Percentiles rank a stretch among this genome's conserved stretches.
These are phyloP conservation scores for Verticillium nonalfalfae DNA, from an alignment of 2,329 filamentous ascomycete species.

Conservation along the genomic window DNA sequence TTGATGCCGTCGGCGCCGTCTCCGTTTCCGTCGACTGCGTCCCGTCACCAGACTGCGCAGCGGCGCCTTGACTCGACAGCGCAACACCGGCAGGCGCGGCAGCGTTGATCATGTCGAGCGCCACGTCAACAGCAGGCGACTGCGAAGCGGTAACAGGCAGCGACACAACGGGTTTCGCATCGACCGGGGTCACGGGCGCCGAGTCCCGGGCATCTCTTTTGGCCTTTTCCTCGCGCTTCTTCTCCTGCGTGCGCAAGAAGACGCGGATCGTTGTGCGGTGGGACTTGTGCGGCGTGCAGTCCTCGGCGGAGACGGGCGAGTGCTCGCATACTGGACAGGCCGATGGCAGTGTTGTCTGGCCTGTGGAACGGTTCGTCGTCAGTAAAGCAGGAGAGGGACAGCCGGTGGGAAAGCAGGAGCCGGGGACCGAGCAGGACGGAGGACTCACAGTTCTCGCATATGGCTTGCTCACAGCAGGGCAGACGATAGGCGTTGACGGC, in stretches of 20 bases:
- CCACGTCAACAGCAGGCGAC: constrained; percentile 10
- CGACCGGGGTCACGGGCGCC: constrained; percentile 32
- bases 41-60: not conserved
- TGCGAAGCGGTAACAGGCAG: constrained; percentile 19
- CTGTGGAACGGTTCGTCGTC: constrained; percentile 34
- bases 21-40: not conserved
- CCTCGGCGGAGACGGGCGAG: constrained; percentile 74
- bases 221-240: constrained; percentile 69
- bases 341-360: constrained; percentile 68
- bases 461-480: constrained; percentile 91
- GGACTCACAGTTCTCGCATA: constrained; percentile 79
- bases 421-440: not conserved
- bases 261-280: constrained; percentile 89
- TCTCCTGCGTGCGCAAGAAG: constrained; percentile 85
- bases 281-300: constrained; percentile 84
- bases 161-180: constrained; percentile 27
- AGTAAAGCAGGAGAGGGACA: not conserved
- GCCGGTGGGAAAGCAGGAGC: not conserved
- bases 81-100: not conserved
- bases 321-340: constrained; percentile 93
- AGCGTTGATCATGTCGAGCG: not conserved
- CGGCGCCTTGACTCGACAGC: not conserved
- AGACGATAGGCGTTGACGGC: constrained; percentile 86
- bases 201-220: constrained; percentile 39
- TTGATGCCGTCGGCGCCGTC: not conserved